phyloP scores from a whole-genome alignment of 2,329 filamentous ascomycete species.

The Colletotrichum sp. region DNA sequence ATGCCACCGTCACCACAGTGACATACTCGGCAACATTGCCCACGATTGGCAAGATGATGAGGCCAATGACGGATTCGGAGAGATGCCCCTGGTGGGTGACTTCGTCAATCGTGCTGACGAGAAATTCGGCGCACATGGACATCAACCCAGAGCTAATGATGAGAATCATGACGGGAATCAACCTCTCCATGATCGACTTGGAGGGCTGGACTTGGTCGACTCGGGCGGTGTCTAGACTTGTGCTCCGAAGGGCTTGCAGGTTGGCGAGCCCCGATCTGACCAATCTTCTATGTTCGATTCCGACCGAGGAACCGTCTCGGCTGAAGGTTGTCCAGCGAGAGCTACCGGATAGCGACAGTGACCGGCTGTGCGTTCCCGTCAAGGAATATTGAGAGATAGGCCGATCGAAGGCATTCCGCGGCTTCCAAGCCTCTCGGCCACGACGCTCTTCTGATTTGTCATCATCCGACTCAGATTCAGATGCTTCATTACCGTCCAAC shows the following conservation, averaged over 20 bases:
- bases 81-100: conserved; percentile 53
- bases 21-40: conserved; percentile 68
- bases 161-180: conserved; percentile 53
- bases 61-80: conserved; percentile 62
- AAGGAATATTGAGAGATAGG: conserved; percentile 23
- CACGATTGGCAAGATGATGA: conserved; percentile 66
- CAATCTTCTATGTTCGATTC: conserved; percentile 8
- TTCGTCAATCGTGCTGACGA: conserved; percentile 62
- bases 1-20: conserved; percentile 64
- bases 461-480: neutral
- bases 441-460: neutral
- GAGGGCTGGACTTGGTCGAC: neutral
- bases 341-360: conserved; percentile 28
- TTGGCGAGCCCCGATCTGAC: conserved; percentile 24
- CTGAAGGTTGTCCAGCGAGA: conserved; percentile 24
- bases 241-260: conserved; percentile 16
- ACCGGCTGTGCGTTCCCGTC: conserved; percentile 24
- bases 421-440: neutral
- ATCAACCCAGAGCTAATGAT: conserved; percentile 59
- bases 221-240: neutral
- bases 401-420: neutral
- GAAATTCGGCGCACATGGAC: conserved; percentile 64
- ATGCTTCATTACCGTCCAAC: neutral
- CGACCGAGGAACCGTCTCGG: conserved; percentile 23
- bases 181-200: conserved; percentile 6